Conservation (phyloP, 371 early-diverging fungal species). For the Choanephora cucurbitarum region DNA sequence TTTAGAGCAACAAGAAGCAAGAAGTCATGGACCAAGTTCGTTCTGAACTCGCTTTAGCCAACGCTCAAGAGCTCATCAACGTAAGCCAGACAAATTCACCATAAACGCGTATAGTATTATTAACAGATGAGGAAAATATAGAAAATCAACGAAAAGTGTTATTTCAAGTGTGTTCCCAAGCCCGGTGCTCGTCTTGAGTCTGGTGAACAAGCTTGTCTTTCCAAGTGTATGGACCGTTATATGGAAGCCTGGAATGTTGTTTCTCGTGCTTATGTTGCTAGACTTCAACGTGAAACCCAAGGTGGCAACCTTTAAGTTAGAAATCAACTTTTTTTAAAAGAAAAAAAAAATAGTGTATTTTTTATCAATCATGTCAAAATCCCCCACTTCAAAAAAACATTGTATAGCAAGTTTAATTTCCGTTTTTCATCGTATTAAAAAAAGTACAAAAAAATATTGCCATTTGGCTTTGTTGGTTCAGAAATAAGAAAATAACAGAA, state of each 20-base stretch:
- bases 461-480: too few relatives aligned
- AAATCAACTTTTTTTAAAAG: slow-evolving; percentile 2
- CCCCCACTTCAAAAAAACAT: slow-evolving; percentile 9
- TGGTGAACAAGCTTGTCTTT: slow-evolving; percentile 75
- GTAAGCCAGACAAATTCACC: too few relatives aligned
- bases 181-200: slow-evolving; percentile 72
- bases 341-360: slow-evolving; percentile 15
- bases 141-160: slow-evolving; percentile 88
- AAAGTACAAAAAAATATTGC: not conserved
- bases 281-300: slow-evolving; percentile 71
- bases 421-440: slow-evolving; percentile 5
- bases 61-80: slow-evolving; percentile 86
- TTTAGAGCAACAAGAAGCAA: slow-evolving; percentile 69
- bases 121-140: slow-evolving; percentile 16
- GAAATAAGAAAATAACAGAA: too few relatives aligned
- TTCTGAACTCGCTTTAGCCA: slow-evolving; percentile 82
- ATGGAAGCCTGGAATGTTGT: slow-evolving; percentile 88
- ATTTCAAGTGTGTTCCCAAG: slow-evolving; percentile 76
- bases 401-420: slow-evolving; percentile 8
- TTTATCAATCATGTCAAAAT: slow-evolving; percentile 8
- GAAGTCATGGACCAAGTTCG: slow-evolving; percentile 86
- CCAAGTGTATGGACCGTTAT: slow-evolving; percentile 88
- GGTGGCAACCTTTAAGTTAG: slow-evolving; percentile 26
- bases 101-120: not conserved
- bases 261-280: slow-evolving; percentile 73